These are phyloP conservation scores for Pyrus hybrid DNA, from an alignment of 331 rosid species.

Conservation along the genomic window DNA sequence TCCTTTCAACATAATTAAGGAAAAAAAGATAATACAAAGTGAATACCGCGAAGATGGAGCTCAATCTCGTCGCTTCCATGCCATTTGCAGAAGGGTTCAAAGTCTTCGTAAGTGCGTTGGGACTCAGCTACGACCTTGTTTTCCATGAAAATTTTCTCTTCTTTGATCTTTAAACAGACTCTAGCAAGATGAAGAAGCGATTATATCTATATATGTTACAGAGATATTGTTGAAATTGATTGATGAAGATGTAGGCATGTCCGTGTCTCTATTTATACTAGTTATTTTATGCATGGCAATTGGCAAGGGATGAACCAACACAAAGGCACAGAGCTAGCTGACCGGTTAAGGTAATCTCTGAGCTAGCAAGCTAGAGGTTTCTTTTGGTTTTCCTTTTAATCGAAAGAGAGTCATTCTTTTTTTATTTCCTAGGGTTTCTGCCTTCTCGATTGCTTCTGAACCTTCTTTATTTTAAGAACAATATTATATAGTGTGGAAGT, in stretches of 20 bases:
- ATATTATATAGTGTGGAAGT: not conserved
- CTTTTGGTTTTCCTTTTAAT: not conserved
- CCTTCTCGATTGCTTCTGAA: not conserved
- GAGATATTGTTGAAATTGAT: not conserved
- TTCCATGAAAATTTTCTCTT: not conserved
- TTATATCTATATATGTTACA: not conserved
- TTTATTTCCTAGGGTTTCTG: not conserved
- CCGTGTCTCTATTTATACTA: not conserved
- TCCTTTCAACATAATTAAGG: too few species aligned
- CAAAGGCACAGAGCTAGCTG: not conserved
- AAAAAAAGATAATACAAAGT: too few species aligned
- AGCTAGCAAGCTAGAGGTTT: not conserved
- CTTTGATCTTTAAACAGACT: not conserved
- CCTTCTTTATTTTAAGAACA: not conserved
- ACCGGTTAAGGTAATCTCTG: too few species aligned
- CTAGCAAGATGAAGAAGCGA: not conserved
- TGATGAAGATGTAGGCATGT: not conserved
- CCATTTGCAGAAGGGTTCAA: constrained; percentile 54
- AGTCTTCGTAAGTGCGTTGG: constrained; percentile 31
- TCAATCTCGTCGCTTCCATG: constrained; percentile 37
- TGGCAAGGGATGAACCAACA: not conserved
- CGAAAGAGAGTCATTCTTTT: constrained; percentile 8
- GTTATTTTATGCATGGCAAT: not conserved
- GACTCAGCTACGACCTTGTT: constrained; percentile 8
- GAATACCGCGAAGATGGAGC: constrained; percentile 51